Evolutionary conservation across 345 rosid genomes (phyloP), one percentile per base, ranked within the genome.

Genomic region (Euphorbia lathyris): DNA sequence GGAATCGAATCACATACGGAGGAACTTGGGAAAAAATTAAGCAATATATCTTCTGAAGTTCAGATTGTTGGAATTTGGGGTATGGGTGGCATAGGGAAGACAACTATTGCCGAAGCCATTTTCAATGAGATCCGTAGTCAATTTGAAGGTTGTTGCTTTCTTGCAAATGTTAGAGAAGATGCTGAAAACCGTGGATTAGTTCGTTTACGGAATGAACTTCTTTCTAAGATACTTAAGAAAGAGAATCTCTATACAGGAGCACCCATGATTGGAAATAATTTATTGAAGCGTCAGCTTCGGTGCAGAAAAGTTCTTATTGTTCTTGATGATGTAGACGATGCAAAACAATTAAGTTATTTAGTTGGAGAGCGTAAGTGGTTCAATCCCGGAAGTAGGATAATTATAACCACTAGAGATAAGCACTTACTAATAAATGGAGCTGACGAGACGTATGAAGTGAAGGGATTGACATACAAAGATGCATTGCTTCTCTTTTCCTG

Each of bases 31-130:
- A 11, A 12, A 2, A 16, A 59, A 23, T 6, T 45, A 9, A 4
- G 55, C 6, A 17, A 1, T 29, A 56, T 11, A 1, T 68, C 64
- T 9, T 13, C 16, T 8, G 63, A 6, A 12, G 50, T 60, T 58
- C 57, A 13, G 16, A 17, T 48, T 8, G 12, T 70, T 25, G 73
- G 73, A 16, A 47, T 70, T 30, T 70, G 66, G 52, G 73, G 66
- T 26, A 70, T 70, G 73, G 73, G 73, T 6, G 73, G 73, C 3
- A 70, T 70, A 8, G 73, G 73, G 7, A 70, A 70, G 61, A 70
- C 73, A 70, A 32, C 65, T 3, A 11, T 70, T 13, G 73, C 73
- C 7, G 43, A 60, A 32, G 58, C 27, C 10, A 32, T 70, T 12
- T 58, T 42, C 52, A 16, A 22, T 38, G 8, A 45, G 3, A n/a